phyloP scores from a whole-genome alignment of 1,139 yeast genomes.

The Nakaseomyces bracarensis region DNA sequence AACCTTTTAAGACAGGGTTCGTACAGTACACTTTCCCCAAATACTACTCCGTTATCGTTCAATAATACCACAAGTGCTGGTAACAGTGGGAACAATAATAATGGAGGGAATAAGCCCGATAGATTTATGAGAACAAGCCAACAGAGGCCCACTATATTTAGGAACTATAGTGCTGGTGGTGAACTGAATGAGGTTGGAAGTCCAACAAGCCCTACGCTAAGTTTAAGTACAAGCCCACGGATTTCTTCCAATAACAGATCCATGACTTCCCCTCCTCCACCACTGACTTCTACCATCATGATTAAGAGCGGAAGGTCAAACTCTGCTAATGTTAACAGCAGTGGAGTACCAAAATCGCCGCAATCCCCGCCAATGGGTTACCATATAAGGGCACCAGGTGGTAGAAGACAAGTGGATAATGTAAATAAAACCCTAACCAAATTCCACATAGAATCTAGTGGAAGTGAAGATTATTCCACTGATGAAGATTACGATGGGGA shows the following conservation, averaged over 20 bases:
- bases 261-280: conserved; percentile 3
- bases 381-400: background rate
- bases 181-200: background rate
- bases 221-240: conserved; percentile 4
- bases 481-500: conserved; percentile 19
- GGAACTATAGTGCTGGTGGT: conserved; percentile 6
- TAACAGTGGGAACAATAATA: conserved; percentile 5
- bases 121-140: conserved; percentile 6
- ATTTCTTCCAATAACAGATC: conserved; percentile 1
- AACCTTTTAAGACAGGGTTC: conserved; percentile 4
- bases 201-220: conserved; percentile 3
- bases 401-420: conserved; percentile 1
- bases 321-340: background rate
- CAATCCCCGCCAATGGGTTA: background rate
- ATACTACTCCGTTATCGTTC: conserved; percentile 1
- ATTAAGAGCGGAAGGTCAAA: conserved; percentile 5
- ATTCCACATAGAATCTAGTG: conserved; percentile 23
- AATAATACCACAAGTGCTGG: conserved; percentile 7
- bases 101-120: background rate
- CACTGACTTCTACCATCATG: conserved; percentile 2
- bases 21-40: conserved; percentile 6
- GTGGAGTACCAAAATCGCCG: background rate
- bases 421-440: conserved; percentile 9
- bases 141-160: conserved; percentile 5
- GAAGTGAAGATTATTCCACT: conserved; percentile 23